Conservation (phyloP, 495 filamentous ascomycete genomes). For the Penicillium nucicola region DNA sequence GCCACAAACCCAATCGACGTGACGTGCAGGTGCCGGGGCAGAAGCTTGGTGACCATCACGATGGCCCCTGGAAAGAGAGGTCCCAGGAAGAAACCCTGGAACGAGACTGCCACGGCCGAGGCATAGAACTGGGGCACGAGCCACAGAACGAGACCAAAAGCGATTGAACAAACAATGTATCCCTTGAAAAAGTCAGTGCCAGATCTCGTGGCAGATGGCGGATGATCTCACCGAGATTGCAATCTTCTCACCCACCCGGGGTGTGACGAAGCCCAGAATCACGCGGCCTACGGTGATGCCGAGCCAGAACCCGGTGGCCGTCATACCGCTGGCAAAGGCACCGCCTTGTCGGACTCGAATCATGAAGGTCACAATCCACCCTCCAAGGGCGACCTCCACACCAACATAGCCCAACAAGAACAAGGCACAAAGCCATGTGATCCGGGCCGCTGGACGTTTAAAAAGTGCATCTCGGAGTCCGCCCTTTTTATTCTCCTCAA, state of each 20-base stretch:
- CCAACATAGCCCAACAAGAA: conserved; percentile 83
- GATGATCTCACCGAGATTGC: conserved; percentile 47
- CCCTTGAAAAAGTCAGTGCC: conserved; percentile 19
- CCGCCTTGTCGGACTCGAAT: conserved; percentile 52
- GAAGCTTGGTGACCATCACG: conserved; percentile 74
- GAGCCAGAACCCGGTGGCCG: conserved; percentile 64
- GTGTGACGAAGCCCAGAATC: conserved; percentile 61
- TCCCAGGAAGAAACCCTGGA: conserved; percentile 71
- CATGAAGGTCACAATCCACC: conserved; percentile 69
- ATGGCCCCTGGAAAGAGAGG: conserved; percentile 71
- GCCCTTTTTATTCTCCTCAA: conserved; percentile 36
- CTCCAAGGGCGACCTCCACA: conserved; percentile 78
- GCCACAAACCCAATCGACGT: conserved; percentile 79
- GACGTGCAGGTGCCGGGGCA: conserved; percentile 76
- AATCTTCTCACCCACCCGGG: conserved; percentile 56
- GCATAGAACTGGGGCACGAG: conserved; percentile 71
- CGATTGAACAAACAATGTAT: conserved; percentile 52
- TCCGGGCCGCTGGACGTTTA: conserved; percentile 37
- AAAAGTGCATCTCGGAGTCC: conserved; percentile 56
- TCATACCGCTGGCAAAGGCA: conserved; percentile 59
- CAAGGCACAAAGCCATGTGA: conserved; percentile 74
- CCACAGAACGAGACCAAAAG: conserved; percentile 59
- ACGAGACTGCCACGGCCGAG: conserved; percentile 62
- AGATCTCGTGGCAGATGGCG: not conserved
- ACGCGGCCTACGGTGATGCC: conserved; percentile 61